These are phyloP conservation scores for Trametes meyenii DNA, from an alignment of 768 basidiomycete species.

Conservation along the genomic window DNA sequence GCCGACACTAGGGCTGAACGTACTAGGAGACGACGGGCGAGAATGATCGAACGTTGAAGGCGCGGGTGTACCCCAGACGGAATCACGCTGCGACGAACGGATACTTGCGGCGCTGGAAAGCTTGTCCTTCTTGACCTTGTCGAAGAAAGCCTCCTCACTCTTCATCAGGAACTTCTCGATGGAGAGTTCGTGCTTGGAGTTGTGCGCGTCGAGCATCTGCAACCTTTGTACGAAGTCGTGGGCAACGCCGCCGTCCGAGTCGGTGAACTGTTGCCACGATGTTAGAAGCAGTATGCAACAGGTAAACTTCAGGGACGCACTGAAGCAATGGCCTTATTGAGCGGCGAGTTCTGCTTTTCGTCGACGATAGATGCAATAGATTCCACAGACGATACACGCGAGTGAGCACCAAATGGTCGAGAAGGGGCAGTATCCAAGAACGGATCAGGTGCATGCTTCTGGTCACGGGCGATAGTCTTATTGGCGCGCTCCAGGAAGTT, in stretches of 20 bases:
- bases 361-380: conserved; percentile 91
- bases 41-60: conserved; percentile 60
- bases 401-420: conserved; percentile 80
- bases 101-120: conserved; percentile 80
- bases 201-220: conserved; percentile 75
- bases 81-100: conserved; percentile 78
- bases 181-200: conserved; percentile 88
- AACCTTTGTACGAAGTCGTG: conserved; percentile 87
- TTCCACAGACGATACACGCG: conserved; percentile 82
- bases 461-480: conserved; percentile 77
- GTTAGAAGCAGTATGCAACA: background rate
- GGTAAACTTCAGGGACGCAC: conserved; percentile 44
- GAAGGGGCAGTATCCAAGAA: conserved; percentile 76
- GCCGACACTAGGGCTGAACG: conserved; percentile 44
- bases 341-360: conserved; percentile 86
- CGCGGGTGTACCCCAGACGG: conserved; percentile 75
- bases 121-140: conserved; percentile 87
- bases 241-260: conserved; percentile 90
- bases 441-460: conserved; percentile 80
- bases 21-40: conserved; percentile 67
- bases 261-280: conserved; percentile 69
- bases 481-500: conserved; percentile 89
- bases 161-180: conserved; percentile 91
- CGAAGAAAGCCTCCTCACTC: conserved; percentile 93
- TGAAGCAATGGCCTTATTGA: conserved; percentile 92